A percentile compares a stretch with the other conserved stretches of the same genome.
Evolutionary conservation across 345 rosid genomes (phyloP).

Genomic region (Psidium guajava): DNA sequence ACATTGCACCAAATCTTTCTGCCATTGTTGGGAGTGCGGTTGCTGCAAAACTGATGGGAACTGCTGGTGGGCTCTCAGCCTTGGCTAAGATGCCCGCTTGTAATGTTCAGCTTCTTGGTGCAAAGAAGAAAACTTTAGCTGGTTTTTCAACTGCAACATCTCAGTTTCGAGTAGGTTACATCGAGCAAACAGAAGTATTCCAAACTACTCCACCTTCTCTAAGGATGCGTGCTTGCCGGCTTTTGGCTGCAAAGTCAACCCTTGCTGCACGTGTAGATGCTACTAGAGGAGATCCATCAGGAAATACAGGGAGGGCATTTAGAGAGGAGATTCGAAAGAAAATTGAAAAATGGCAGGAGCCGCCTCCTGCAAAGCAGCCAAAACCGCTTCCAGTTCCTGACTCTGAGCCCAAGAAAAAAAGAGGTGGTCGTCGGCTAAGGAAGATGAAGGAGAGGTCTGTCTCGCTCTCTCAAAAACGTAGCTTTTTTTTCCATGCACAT

Average conservation of each 20-base stretch:
- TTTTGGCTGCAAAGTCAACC: slow-evolving; percentile 78
- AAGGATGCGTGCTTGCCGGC: slow-evolving; percentile 67
- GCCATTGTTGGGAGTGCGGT: slow-evolving; percentile 93
- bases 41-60: slow-evolving; percentile 96
- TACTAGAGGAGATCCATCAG: slow-evolving; percentile 69
- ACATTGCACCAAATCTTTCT: slow-evolving; percentile 90
- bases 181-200: slow-evolving; percentile 81
- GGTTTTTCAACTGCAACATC: slow-evolving; percentile 92
- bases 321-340: slow-evolving; percentile 71
- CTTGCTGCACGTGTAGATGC: slow-evolving; percentile 89
- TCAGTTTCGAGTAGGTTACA: slow-evolving; percentile 69
- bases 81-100: slow-evolving; percentile 98
- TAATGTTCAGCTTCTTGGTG: slow-evolving; percentile 89
- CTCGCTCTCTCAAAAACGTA: background rate
- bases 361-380: slow-evolving; percentile 96
- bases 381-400: slow-evolving; percentile 98
- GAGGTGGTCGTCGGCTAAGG: slow-evolving; percentile 92
- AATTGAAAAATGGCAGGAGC: slow-evolving; percentile 97
- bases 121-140: slow-evolving; percentile 87
- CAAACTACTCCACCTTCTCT: slow-evolving; percentile 75
- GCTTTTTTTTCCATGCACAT: background rate
- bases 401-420: slow-evolving; percentile 95
- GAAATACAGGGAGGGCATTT: slow-evolving; percentile 58
- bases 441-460: slow-evolving; percentile 89
- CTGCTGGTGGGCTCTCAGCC: slow-evolving; percentile 89